phyloP scores from a whole-genome alignment of 345 rosid genomes.

The Populus euphratica region DNA sequence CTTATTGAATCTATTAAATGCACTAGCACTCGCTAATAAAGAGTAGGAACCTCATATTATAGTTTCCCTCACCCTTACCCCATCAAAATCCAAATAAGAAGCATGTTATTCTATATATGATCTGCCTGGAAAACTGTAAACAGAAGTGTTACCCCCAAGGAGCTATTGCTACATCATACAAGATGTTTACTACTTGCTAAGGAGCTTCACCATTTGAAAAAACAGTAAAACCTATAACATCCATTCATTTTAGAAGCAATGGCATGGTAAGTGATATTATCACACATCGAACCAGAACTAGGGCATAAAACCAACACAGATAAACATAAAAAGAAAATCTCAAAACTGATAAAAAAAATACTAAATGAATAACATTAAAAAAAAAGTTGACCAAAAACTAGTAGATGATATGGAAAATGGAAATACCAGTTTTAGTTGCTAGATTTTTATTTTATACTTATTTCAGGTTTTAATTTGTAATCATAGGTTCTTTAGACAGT shows the following conservation, averaged over 20 bases:
- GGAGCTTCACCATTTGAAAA: not conserved
- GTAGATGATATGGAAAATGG: not conserved
- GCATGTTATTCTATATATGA: not conserved
- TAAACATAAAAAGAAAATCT: no score
- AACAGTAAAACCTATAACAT: not conserved
- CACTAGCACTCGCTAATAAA: no score
- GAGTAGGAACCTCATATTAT: not conserved
- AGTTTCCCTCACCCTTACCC: not conserved
- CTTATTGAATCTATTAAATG: no score
- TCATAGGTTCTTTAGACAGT: not conserved
- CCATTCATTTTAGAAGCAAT: no score
- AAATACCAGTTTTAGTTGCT: not conserved
- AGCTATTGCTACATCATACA: not conserved
- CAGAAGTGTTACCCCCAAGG: not conserved
- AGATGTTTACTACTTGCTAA: not conserved
- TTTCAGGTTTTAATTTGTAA: not conserved
- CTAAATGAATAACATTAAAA: no score
- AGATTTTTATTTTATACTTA: not conserved
- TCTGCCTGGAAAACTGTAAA: not conserved
- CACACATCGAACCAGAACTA: no score
- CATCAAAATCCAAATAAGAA: not conserved
- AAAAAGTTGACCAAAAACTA: not conserved
- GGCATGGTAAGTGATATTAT: no score
- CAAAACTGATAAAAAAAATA: no score
- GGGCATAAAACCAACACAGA: no score